These are phyloP conservation scores for Puccinia novopanici DNA, from an alignment of 1,284 basidiomycete species.

Conservation along the genomic window DNA sequence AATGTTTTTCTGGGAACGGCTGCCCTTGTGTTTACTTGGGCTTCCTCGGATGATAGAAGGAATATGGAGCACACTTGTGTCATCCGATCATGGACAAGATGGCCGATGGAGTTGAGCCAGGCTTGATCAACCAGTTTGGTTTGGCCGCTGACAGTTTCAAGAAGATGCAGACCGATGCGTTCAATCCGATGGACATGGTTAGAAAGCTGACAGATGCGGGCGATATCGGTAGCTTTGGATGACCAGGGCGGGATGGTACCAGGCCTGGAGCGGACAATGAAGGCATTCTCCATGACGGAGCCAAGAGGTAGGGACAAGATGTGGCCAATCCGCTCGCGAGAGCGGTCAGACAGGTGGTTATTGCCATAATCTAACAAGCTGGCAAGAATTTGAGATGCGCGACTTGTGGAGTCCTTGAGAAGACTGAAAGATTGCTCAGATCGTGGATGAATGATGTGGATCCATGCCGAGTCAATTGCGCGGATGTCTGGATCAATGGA, in stretches of 20 bases:
- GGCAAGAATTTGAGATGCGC: constrained; percentile 29
- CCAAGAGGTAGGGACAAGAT: constrained; percentile 10
- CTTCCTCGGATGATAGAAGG: constrained; percentile 70
- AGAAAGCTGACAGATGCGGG: constrained; percentile 78
- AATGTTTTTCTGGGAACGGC: not conserved
- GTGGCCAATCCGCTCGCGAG: constrained; percentile 16
- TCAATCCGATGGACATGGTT: constrained; percentile 76
- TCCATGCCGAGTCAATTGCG: constrained; percentile 34
- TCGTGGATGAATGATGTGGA: constrained; percentile 39
- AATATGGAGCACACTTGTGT: constrained; percentile 71
- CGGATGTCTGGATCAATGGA: constrained; percentile 26
- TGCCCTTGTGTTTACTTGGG: constrained; percentile 63
- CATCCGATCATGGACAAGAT: constrained; percentile 95
- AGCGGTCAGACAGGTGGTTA: constrained; percentile 8
- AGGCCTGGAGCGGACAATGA: constrained; percentile 60
- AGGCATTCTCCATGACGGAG: constrained; percentile 7
- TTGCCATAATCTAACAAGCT: constrained; percentile 35
- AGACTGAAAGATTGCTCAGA: constrained; percentile 23
- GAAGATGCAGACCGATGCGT: constrained; percentile 74
- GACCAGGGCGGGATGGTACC: constrained; percentile 92
- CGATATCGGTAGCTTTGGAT: constrained; percentile 94
- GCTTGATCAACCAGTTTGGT: constrained; percentile 12
- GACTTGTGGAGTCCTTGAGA: constrained; percentile 10
- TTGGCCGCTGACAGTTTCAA: constrained; percentile 58
- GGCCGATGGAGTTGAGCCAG: constrained; percentile 62